phyloP scores from a whole-genome alignment of 441 rosid genomes.

The Gossypium gossypioides region DNA sequence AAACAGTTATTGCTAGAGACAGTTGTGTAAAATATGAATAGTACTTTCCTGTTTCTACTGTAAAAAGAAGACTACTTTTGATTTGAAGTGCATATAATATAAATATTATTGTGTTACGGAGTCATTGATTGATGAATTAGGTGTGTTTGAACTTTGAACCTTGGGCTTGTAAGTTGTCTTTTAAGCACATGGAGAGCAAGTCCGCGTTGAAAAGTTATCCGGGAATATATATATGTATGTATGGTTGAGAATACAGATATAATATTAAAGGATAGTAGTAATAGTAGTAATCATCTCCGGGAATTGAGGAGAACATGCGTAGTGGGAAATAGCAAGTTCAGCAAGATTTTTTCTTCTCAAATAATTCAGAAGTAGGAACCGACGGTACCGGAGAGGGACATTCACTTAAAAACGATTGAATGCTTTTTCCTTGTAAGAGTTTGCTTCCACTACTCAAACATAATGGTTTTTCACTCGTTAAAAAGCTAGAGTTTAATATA shows the following conservation, averaged over 20 bases:
- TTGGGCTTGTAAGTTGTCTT: background rate
- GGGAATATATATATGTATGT: background rate
- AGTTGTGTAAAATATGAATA: background rate
- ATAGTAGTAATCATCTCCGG: background rate
- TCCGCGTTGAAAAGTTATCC: background rate
- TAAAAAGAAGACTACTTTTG: background rate
- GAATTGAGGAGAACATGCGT: background rate
- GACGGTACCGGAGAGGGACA: background rate
- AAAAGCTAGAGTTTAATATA: background rate
- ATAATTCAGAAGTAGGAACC: background rate
- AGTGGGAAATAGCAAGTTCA: background rate
- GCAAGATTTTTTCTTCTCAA: background rate
- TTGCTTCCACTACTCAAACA: background rate
- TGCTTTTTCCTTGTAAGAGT: background rate
- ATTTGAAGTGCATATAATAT: background rate
- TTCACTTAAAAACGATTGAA: background rate
- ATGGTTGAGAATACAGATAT: background rate
- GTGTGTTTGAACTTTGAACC: background rate
- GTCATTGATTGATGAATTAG: background rate
- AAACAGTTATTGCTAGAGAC: background rate
- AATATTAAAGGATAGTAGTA: background rate
- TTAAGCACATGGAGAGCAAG: background rate
- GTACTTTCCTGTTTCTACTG: background rate
- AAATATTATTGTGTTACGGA: background rate
- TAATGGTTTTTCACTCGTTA: background rate